Evolutionary conservation across 2,329 filamentous ascomycete genomes (phyloP).

Genomic region (Fusarium sp.): DNA sequence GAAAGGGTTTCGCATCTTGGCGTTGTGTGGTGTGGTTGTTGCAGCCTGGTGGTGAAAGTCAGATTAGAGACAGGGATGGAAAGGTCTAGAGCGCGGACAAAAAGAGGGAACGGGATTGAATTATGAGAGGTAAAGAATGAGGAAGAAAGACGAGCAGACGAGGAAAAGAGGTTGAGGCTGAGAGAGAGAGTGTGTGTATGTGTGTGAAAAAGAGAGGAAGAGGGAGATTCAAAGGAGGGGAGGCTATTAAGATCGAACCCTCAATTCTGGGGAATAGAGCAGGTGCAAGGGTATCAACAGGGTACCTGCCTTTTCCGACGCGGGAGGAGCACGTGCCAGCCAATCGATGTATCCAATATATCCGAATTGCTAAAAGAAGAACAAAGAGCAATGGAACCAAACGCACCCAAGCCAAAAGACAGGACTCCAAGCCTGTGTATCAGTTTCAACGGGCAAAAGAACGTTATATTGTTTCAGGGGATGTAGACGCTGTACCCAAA

Average conservation of each 20-base stretch:
- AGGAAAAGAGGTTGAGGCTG: constrained; percentile 6
- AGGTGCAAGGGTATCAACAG: constrained; percentile 33
- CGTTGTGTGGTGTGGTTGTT: constrained; percentile 7
- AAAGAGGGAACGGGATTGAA: constrained; percentile 1
- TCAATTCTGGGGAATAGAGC: constrained; percentile 34
- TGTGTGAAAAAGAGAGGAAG: background rate
- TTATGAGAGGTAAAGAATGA: constrained; percentile 8
- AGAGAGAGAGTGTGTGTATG: constrained; percentile 23
- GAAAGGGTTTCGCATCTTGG: constrained; percentile 51
- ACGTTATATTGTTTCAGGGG: constrained; percentile 22
- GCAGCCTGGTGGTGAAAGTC: constrained; percentile 2
- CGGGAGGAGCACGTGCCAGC: constrained; percentile 32
- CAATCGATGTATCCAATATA: constrained; percentile 10
- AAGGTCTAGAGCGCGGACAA: constrained; percentile 3
- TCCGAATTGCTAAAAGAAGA: constrained; percentile 14
- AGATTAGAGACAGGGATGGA: constrained; percentile 6
- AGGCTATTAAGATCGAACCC: constrained; percentile 26
- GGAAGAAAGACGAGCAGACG: constrained; percentile 1
- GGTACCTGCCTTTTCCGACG: constrained; percentile 32
- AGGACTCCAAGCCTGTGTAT: background rate
- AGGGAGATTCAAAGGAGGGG: constrained; percentile 24
- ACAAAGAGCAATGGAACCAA: constrained; percentile 6
- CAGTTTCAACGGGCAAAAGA: background rate
- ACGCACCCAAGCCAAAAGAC: no score
- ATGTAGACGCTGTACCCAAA: constrained; percentile 25